Base-by-base conservation (phyloP, 2,329 filamentous ascomycete genomes). In the Dothideomycetes sp. region DNA sequence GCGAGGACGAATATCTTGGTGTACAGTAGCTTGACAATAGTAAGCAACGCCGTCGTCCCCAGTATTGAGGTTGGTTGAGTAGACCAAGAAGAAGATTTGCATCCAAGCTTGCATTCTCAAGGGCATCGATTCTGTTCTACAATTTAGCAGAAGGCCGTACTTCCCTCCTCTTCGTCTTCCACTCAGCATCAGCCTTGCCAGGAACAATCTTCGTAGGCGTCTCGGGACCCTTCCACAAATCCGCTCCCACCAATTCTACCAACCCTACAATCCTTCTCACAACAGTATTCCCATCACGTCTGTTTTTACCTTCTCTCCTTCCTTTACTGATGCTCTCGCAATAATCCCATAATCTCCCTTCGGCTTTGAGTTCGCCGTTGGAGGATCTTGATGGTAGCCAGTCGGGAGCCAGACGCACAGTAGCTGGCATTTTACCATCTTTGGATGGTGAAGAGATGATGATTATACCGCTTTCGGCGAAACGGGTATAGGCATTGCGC, bases 221-320 rank as follows among this genome's bases (percentile, higher is more conserved):
- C 15, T 25, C 28, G n/a, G 10, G 20, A 12, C 22, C 29, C 29
- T 20, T 33, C 61, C 84, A 95, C 15, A 96, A 59, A 45, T 71
- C 70, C 38, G 67, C 62, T 0, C 86, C 88, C 8, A 94, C 70
- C 33, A 72, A 61, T 54, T 94, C 87, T 7, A 83, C 81, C 50
- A 96, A 69, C 5, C 70, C 68, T 25, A 96, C 62, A 9, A 98
- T 89, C 15, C 91, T 73, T 10, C 75, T 83, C 51, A 81, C 83
- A 3, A 96, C 88, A 0, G 87, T 94, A 1, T 82, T 84, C 10
- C 88, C 88, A 59, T 98, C 91, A n/a, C 89, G 74, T 16, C 91
- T 70, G 58, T 96, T 95, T 75, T 96, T 98, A 7, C 91, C 91
- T 65, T 96, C 91, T 30, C 89, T 73, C 22, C 91, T 71, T 31